Evolutionary conservation across 257 asterid species (phyloP), one percentile per base, ranked within the genome.

Genomic region (Parsonsia alboflavescens): DNA sequence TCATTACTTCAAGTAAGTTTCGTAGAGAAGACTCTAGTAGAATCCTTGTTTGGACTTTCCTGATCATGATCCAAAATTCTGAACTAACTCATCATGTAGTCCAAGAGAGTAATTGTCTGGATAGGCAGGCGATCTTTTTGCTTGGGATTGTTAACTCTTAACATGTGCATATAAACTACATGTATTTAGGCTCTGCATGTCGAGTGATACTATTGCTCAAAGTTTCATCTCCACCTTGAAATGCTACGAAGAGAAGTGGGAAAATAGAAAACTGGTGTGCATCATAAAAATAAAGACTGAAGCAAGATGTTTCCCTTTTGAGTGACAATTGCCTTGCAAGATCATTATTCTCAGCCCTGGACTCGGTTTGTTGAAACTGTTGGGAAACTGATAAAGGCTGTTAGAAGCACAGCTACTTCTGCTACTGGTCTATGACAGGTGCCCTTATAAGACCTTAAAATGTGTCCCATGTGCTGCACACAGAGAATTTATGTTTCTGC

Each of bases 1-100:
- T 72, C 74, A 44, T 12, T 54, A 65, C 77, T 77, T 77, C 77
- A 72, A 68, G 81, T 72, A 53, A 63, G 77, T 49, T 74, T 46
- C 6, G 1, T 39, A 13, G 13, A 28, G 44, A 21, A 0, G 44
- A 24, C 65, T 15, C 12, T 33, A 33, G 16, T 5, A 30, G 46
- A 30, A 30, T 62, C 68, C 28, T 41, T 1, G 12, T 36, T 61
- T 36, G 68, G 45, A 62, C n/a, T 64, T 33, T 65, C 28, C 21
- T 39, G 50, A 19, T 19, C 26, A 36, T 8, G 50, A 41, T 65
- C 30, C 28, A 17, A 26, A 16, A 33, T 64, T 39, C 48, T 64
- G 22, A 63, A 63, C 36, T 15, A 33, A 9, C 70, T 39, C 70
- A 39, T 65, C 41, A 36, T 21, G 1, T 39, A 36, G 69, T 36